These are phyloP conservation scores for Crotalaria pallida DNA, from an alignment of 306 rosid genomes.

Conservation along the genomic window DNA sequence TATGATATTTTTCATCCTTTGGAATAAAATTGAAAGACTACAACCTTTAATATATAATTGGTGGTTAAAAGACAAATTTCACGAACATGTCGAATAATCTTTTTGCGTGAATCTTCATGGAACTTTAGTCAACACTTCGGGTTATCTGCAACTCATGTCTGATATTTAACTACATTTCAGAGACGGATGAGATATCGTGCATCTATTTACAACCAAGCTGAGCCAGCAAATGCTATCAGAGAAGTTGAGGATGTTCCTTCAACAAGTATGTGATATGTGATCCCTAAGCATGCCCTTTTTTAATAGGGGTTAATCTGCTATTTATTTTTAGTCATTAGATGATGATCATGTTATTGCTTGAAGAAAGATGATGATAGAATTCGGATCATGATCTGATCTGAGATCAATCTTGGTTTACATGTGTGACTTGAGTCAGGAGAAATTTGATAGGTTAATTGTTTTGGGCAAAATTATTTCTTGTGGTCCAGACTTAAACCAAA, in stretches of 20 bases:
- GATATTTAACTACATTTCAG: constrained; percentile 43
- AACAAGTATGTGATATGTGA: constrained; percentile 46
- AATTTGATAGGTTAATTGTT: background rate
- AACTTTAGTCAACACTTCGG: background rate
- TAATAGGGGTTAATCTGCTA: background rate
- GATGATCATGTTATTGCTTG: constrained; percentile 1
- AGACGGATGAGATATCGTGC: constrained; percentile 37
- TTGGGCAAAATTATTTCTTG: constrained; percentile 8
- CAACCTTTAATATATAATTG: background rate
- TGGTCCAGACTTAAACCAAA: constrained; percentile 16
- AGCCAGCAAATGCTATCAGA: constrained; percentile 36
- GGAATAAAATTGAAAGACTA: background rate
- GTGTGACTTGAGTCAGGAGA: constrained; percentile 15
- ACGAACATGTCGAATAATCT: background rate
- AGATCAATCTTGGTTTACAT: constrained; percentile 3
- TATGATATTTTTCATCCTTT: background rate
- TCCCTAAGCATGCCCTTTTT: constrained; percentile 6
- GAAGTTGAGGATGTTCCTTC: constrained; percentile 40
- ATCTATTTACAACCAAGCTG: constrained; percentile 32
- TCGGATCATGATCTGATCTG: constrained; percentile 5
- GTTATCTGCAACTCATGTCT: constrained; percentile 25
- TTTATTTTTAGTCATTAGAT: background rate
- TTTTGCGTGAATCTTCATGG: background rate
- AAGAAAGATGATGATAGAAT: background rate
- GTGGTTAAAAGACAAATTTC: background rate